Evolutionary conservation across 306 rosid genomes (phyloP).

Genomic region (Prunus salicina): DNA sequence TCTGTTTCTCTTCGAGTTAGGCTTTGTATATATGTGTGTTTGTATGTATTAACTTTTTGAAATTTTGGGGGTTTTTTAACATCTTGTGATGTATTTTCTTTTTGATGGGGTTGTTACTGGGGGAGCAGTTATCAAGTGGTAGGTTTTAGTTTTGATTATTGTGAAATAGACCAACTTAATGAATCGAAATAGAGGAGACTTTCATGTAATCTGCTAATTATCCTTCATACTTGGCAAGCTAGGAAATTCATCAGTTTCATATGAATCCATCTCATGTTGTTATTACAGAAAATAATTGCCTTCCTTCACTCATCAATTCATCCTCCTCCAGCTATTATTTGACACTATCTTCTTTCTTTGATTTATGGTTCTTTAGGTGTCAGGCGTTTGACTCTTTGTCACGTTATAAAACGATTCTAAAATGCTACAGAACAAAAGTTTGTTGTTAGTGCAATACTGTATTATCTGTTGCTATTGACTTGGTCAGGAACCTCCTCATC

Average conservation of each 20-base stretch:
- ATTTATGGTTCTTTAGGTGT: not conserved
- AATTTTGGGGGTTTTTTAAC: too few species aligned
- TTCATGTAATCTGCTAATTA: not conserved
- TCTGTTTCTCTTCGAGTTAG: not conserved
- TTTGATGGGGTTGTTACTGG: not conserved
- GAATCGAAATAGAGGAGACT: not conserved
- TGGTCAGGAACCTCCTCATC: not conserved
- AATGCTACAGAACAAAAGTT: not conserved
- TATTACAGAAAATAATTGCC: not conserved
- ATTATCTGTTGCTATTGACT: not conserved
- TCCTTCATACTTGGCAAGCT: not conserved
- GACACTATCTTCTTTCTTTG: not conserved
- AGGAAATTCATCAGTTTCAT: not conserved
- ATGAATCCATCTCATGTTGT: not conserved
- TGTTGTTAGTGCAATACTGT: not conserved
- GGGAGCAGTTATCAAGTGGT: conserved; percentile 1
- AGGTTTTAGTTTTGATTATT: not conserved
- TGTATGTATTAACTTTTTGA: too few species aligned
- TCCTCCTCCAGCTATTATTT: not conserved
- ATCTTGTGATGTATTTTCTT: not conserved
- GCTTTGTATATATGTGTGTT: not conserved
- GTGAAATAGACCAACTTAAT: not conserved
- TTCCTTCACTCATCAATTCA: not conserved
- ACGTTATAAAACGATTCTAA: not conserved
- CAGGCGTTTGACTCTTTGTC: not conserved